phyloP scores from a whole-genome alignment of 306 rosid genomes.

The Castanea sativa region DNA sequence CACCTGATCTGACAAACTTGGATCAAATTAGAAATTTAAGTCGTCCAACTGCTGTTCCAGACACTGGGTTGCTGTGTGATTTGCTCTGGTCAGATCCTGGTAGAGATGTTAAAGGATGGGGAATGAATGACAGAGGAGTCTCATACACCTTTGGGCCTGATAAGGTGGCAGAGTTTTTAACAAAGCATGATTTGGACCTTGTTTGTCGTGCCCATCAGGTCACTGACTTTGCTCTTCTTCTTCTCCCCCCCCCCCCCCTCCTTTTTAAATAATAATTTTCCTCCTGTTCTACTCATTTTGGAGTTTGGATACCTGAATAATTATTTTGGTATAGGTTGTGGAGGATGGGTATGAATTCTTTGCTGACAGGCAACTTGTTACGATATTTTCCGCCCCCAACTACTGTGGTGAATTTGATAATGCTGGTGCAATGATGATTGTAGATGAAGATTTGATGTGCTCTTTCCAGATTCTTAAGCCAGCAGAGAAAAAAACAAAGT shows the following conservation, averaged over 20 bases:
- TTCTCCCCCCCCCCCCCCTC: not conserved
- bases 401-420: conserved; percentile 93
- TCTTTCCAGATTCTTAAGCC: conserved; percentile 95
- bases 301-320: conserved; percentile 29
- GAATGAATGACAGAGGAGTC: conserved; percentile 94
- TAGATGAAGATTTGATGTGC: conserved; percentile 85
- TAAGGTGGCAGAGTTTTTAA: conserved; percentile 74
- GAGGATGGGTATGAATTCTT: conserved; percentile 96
- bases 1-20: conserved; percentile 74
- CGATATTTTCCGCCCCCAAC: conserved; percentile 88
- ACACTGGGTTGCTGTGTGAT: conserved; percentile 89
- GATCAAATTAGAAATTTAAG: conserved; percentile 71
- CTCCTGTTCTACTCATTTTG: not conserved
- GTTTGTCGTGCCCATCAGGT: conserved; percentile 97
- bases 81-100: conserved; percentile 97
- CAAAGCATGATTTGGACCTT: conserved; percentile 84
- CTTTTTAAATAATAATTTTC: not conserved
- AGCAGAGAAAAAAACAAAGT: conserved; percentile 67
- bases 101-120: conserved; percentile 92
- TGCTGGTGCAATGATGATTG: conserved; percentile 96
- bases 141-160: conserved; percentile 94
- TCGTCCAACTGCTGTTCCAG: conserved; percentile 82
- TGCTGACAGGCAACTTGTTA: conserved; percentile 84
- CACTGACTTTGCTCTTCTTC: not conserved
- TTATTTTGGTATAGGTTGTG: conserved; percentile 57